These are phyloP conservation scores for Colletotrichum eremochloae DNA, from an alignment of 2,329 filamentous ascomycete genomes.

Conservation along the genomic window DNA sequence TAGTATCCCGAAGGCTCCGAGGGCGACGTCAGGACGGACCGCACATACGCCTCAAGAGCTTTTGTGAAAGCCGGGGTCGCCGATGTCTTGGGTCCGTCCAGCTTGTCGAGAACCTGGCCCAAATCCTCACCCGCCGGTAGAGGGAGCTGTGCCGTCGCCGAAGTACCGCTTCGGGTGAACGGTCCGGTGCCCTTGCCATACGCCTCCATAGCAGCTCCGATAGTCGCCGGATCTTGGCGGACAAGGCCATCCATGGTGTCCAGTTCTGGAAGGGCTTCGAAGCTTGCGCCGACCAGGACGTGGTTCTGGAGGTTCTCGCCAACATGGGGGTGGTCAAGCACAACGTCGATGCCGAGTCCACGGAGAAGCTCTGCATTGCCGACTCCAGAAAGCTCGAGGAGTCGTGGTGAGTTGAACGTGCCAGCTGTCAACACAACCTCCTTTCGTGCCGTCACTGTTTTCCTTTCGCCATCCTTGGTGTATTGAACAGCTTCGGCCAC, in stretches of 20 bases:
- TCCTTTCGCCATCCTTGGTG: slow-evolving; percentile 37
- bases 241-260: slow-evolving; percentile 45
- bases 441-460: slow-evolving; percentile 46
- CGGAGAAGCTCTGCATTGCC: slow-evolving; percentile 52
- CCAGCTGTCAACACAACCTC: slow-evolving; percentile 61
- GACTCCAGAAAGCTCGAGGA: slow-evolving; percentile 60
- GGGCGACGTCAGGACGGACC: slow-evolving; percentile 33
- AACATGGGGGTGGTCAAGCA: slow-evolving; percentile 53
- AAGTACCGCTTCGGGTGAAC: slow-evolving; percentile 43
- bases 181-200: slow-evolving; percentile 45
- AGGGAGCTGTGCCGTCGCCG: slow-evolving; percentile 44
- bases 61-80: slow-evolving; percentile 32
- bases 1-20: slow-evolving; percentile 42
- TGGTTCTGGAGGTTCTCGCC: slow-evolving; percentile 58
- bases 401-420: slow-evolving; percentile 56
- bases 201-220: slow-evolving; percentile 44
- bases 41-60: slow-evolving; percentile 38
- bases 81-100: slow-evolving; percentile 22
- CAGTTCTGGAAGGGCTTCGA: slow-evolving; percentile 44
- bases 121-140: slow-evolving; percentile 47
- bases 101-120: slow-evolving; percentile 46
- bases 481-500: slow-evolving; percentile 45
- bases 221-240: slow-evolving; percentile 42
- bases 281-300: slow-evolving; percentile 43
- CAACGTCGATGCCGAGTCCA: slow-evolving; percentile 48